Base-by-base conservation (phyloP, 139 green algal species). In the Monoraphidium neglectum region DNA sequence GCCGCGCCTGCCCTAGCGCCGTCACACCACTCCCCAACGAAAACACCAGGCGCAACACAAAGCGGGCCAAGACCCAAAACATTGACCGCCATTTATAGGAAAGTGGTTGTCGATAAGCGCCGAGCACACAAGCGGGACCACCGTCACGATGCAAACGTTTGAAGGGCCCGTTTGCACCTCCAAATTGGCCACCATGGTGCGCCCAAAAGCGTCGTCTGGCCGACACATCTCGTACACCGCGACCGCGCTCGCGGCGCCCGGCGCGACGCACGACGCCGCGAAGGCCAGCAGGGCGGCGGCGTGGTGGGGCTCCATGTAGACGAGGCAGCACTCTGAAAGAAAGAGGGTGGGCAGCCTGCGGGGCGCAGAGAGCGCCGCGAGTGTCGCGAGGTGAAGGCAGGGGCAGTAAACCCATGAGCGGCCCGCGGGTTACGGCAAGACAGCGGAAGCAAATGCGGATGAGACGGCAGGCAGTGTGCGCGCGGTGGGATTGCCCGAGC, bases 101-200 rank as follows among this genome's bases (percentile, higher is more conserved):
- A 51, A 21, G 43, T 12, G 12, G 43, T 12, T 12, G 12, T 12
- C 43, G 43, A 12, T 51, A 8, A 51, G 12, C 43, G 43, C 43
- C 43, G 43, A 12, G 8, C 43, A 51, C 8, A 51, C 43, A n/a
- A n/a, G n/a, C n/a, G n/a, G n/a, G n/a, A n/a, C n/a, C n/a, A n/a
- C n/a, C n/a, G n/a, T n/a, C n/a, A n/a, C n/a, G n/a, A n/a, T n/a
- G n/a, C n/a, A n/a, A n/a, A 12, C 43, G 8, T 8, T 8, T 51
- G 8, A 51, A 51, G 12, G 43, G 12, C 43, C 8, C 43, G 43
- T 12, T 8, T 28, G 35, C 30, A 86, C 83, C 77, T 94, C 87
- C 53, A 98, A 75, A 81, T 98, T 98, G 49, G 76, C 70, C 30
- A 93, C 62, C 94, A 98, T 98, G 76, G 96, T 93, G 49, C 83